These are phyloP conservation scores for Oenanthe sinensis DNA, from an alignment of 129 eudicot genomes.

Conservation along the genomic window DNA sequence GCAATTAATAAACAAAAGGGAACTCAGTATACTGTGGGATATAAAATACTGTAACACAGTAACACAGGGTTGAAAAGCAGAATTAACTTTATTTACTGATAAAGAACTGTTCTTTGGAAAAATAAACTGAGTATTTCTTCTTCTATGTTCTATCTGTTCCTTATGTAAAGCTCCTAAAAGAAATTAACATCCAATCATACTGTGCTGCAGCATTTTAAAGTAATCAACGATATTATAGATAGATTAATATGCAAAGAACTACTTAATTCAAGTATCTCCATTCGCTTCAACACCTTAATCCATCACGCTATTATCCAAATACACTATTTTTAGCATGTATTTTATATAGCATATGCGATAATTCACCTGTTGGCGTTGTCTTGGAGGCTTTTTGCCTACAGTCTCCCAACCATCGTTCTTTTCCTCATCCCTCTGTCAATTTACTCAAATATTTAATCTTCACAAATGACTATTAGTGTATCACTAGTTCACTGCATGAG, in stretches of 20 bases:
- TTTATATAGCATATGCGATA: not conserved
- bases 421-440: conserved; percentile 34
- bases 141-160: not conserved
- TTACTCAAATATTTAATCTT: conserved; percentile 4
- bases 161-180: not conserved
- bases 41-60: not conserved
- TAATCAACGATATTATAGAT: not conserved
- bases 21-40: not conserved
- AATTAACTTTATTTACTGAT: not conserved
- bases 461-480: not conserved
- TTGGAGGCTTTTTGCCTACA: conserved; percentile 60
- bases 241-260: not conserved
- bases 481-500: not conserved
- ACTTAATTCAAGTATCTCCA: not conserved
- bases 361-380: conserved; percentile 53
- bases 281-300: not conserved
- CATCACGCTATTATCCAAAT: not conserved
- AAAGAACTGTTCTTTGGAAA: not conserved
- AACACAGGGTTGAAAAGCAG: not conserved
- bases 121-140: not conserved
- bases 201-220: not conserved
- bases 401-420: conserved; percentile 82
- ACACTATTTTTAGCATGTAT: not conserved
- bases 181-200: not conserved
- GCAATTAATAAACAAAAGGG: not conserved